These are phyloP conservation scores for Suhomyces choctaworum DNA, from an alignment of 1,139 yeast genomes.

Conservation along the genomic window DNA sequence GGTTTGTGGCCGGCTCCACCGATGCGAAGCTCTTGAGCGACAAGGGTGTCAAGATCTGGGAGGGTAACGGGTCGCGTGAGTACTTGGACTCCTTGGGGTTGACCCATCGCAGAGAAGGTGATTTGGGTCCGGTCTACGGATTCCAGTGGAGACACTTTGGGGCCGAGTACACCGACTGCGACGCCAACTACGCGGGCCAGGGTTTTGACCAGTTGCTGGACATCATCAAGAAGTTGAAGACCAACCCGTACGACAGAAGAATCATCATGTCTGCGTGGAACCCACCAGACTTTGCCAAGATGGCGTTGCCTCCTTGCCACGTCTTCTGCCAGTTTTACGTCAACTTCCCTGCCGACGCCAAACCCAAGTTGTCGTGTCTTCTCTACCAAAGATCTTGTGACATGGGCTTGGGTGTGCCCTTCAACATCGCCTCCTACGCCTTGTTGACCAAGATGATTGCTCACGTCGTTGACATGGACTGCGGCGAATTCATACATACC, in stretches of 20 bases:
- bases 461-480: conserved; percentile 86
- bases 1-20: conserved; percentile 92
- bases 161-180: conserved; percentile 83
- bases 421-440: conserved; percentile 95
- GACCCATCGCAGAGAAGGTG: conserved; percentile 82
- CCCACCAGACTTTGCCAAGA: conserved; percentile 86
- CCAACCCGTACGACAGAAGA: conserved; percentile 90
- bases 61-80: conserved; percentile 97
- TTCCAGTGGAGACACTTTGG: conserved; percentile 99
- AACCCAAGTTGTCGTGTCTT: conserved; percentile 77
- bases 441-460: conserved; percentile 93
- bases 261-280: conserved; percentile 97
- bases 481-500: conserved; percentile 93
- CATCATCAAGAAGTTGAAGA: conserved; percentile 75
- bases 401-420: conserved; percentile 98
- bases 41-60: conserved; percentile 94
- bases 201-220: conserved; percentile 90
- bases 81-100: conserved; percentile 83
- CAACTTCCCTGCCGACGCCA: conserved; percentile 57
- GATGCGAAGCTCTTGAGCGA: conserved; percentile 78
- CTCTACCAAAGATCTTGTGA: conserved; percentile 98
- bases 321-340: conserved; percentile 95
- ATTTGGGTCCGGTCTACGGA: conserved; percentile 96
- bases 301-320: conserved; percentile 99
- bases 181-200: conserved; percentile 79